Conservation (phyloP, 352 stramenopile genomes). For the Globisporangium radiosum region DNA sequence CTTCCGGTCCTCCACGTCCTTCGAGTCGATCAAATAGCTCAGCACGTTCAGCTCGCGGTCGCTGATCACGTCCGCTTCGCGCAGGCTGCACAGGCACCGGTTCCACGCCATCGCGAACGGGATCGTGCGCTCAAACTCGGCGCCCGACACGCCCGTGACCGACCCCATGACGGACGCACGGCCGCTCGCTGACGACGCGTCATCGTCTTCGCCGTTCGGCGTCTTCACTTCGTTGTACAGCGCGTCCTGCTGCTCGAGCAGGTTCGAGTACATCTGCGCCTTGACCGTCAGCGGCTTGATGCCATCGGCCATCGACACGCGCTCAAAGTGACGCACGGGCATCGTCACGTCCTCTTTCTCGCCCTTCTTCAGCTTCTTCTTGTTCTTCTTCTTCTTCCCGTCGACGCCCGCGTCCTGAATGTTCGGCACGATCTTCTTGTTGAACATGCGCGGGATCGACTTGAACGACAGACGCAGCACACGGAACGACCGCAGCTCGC, state of each 20-base stretch:
- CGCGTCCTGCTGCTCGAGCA: slow-evolving; percentile 51
- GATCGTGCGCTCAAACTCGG: slow-evolving; percentile 81
- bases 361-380: slow-evolving; percentile 64
- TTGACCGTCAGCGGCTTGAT: slow-evolving; percentile 80
- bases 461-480: slow-evolving; percentile 81
- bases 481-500: slow-evolving; percentile 79
- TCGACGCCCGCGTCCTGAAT: slow-evolving; percentile 50
- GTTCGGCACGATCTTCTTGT: slow-evolving; percentile 86
- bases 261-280: slow-evolving; percentile 74
- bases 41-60: slow-evolving; percentile 82
- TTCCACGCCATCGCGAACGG: slow-evolving; percentile 88
- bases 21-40: slow-evolving; percentile 83
- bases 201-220: slow-evolving; percentile 59
- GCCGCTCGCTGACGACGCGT: slow-evolving; percentile 24
- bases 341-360: slow-evolving; percentile 56
- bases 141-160: slow-evolving; percentile 69
- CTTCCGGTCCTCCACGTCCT: slow-evolving; percentile 64
- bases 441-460: slow-evolving; percentile 82
- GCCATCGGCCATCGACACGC: slow-evolving; percentile 76
- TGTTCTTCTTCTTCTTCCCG: slow-evolving; percentile 74
- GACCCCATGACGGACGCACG: slow-evolving; percentile 58
- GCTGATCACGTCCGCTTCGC: slow-evolving; percentile 78
- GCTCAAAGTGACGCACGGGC: slow-evolving; percentile 73
- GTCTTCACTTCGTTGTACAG: slow-evolving; percentile 65
- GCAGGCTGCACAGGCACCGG: slow-evolving; percentile 62